A percentile compares a stretch with the other conserved stretches of the same genome.
Evolutionary conservation across 345 rosid genomes (phyloP).

Genomic region (Salix koriyanagi): DNA sequence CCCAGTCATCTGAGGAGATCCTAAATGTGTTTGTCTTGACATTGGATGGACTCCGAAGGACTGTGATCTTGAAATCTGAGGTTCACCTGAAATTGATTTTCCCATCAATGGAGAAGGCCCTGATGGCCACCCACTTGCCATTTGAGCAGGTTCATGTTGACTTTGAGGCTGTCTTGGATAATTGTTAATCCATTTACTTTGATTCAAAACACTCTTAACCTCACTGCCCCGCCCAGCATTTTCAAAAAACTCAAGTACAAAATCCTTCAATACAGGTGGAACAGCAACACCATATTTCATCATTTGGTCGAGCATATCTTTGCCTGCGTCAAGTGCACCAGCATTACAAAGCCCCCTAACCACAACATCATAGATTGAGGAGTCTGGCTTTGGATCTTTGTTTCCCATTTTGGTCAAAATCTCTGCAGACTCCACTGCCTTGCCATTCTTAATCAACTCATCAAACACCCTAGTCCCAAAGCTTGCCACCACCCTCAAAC

Average conservation of each 20-base stretch:
- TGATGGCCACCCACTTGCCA: conserved; percentile 12
- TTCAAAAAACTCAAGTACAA: conserved; percentile 43
- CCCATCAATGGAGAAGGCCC: conserved; percentile 8
- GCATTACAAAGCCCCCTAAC: conserved; percentile 73
- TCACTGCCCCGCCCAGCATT: conserved; percentile 58
- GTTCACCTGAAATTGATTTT: conserved; percentile 4
- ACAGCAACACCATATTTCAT: conserved; percentile 56
- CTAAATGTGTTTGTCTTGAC: conserved; percentile 9
- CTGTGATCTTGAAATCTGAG: conserved; percentile 10
- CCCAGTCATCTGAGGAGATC: conserved; percentile 12
- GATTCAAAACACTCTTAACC: conserved; percentile 57
- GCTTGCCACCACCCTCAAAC: conserved; percentile 78
- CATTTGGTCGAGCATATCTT: conserved; percentile 64
- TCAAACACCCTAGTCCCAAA: conserved; percentile 70
- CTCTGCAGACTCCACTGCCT: conserved; percentile 54
- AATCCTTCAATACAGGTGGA: conserved; percentile 54
- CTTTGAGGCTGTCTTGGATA: conserved; percentile 11
- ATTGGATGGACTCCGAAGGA: not conserved
- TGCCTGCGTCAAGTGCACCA: conserved; percentile 52
- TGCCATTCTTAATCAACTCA: conserved; percentile 68
- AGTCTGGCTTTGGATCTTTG: conserved; percentile 91
- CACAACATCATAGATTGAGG: conserved; percentile 71
- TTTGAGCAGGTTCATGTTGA: conserved; percentile 9
- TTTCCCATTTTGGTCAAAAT: conserved; percentile 84
- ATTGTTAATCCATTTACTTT: conserved; percentile 36